Evolutionary conservation across 352 stramenopile species (phyloP).

Genomic region (Pythium angustatum): DNA sequence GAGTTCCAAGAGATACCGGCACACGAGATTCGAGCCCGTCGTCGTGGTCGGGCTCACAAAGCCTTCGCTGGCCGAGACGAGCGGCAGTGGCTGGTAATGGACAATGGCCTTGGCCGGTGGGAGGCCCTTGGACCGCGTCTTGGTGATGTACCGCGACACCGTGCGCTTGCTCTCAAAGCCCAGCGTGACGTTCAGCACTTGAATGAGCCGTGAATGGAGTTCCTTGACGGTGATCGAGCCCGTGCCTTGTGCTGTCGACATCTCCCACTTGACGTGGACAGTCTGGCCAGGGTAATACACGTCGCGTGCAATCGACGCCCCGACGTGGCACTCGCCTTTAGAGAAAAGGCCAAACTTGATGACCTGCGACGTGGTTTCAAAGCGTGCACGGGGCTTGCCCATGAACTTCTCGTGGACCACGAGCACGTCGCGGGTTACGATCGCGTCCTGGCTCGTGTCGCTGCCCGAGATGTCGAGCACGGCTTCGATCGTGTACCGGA

Average conservation of each 20-base stretch:
- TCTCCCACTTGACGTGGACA: constrained; percentile 56
- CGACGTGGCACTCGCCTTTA: constrained; percentile 46
- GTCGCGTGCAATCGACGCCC: constrained; percentile 66
- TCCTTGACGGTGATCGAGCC: constrained; percentile 44
- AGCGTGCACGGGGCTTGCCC: constrained; percentile 16
- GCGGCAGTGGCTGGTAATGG: constrained; percentile 51
- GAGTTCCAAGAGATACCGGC: constrained; percentile 25
- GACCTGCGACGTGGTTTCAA: constrained; percentile 32
- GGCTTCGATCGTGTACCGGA: constrained; percentile 37
- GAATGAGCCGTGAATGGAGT: constrained; percentile 49
- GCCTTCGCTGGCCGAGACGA: constrained; percentile 29
- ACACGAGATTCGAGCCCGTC: constrained; percentile 21
- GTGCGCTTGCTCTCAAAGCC: constrained; percentile 35
- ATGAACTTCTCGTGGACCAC: constrained; percentile 33
- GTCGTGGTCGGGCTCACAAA: constrained; percentile 41
- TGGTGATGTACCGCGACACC: constrained; percentile 44
- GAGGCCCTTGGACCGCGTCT: constrained; percentile 47
- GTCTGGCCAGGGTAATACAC: constrained; percentile 63
- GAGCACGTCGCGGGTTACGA: constrained; percentile 27
- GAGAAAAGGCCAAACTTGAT: constrained; percentile 60
- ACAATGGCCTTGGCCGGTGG: constrained; percentile 31
- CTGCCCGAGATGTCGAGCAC: constrained; percentile 27
- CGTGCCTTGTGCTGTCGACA: constrained; percentile 41
- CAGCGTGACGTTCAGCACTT: constrained; percentile 45
- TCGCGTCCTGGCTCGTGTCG: constrained; percentile 15